These are phyloP conservation scores for Simplicillium sp. DNA, from an alignment of 2,329 filamentous ascomycete species.

Conservation along the genomic window DNA sequence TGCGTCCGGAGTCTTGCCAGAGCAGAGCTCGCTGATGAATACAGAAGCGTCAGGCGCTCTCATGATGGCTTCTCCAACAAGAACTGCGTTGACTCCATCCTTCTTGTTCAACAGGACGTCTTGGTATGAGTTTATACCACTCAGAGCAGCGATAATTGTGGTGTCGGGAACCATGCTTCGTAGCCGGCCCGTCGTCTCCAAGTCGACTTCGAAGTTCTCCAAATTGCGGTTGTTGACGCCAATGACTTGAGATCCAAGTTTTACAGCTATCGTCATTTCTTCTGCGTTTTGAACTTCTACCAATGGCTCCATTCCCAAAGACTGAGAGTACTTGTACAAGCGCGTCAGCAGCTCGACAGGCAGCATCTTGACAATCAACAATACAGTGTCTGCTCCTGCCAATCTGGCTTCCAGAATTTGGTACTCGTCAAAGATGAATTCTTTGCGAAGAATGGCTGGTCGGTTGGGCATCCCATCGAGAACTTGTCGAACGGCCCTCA, in stretches of 20 bases:
- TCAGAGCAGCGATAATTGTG: conserved; percentile 86
- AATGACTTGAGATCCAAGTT: conserved; percentile 81
- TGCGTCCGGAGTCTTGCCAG: conserved; percentile 33
- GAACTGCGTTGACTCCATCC: conserved; percentile 83
- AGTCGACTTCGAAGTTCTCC: conserved; percentile 92
- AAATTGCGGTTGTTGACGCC: conserved; percentile 97
- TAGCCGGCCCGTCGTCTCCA: conserved; percentile 81
- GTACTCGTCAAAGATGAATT: conserved; percentile 97
- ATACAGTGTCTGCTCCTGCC: conserved; percentile 85
- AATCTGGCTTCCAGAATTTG: conserved; percentile 92
- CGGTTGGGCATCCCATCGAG: conserved; percentile 87
- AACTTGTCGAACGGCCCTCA: conserved; percentile 77
- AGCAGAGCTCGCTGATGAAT: conserved; percentile 80
- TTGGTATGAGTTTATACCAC: conserved; percentile 80
- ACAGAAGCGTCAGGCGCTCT: conserved; percentile 69
- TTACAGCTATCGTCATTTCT: conserved; percentile 83
- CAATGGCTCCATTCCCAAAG: conserved; percentile 91
- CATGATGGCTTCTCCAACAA: conserved; percentile 96
- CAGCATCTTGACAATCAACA: conserved; percentile 98
- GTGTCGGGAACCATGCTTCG: conserved; percentile 78
- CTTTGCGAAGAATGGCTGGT: conserved; percentile 85
- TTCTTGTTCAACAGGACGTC: conserved; percentile 83
- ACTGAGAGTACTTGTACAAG: conserved; percentile 81
- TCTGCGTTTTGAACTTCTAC: conserved; percentile 93
- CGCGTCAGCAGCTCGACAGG: conserved; percentile 61